Percentiles rank a stretch among this genome's conserved stretches.
phyloP scores from a whole-genome alignment of 2,329 filamentous ascomycete species.

The Grosmannia huntii region DNA sequence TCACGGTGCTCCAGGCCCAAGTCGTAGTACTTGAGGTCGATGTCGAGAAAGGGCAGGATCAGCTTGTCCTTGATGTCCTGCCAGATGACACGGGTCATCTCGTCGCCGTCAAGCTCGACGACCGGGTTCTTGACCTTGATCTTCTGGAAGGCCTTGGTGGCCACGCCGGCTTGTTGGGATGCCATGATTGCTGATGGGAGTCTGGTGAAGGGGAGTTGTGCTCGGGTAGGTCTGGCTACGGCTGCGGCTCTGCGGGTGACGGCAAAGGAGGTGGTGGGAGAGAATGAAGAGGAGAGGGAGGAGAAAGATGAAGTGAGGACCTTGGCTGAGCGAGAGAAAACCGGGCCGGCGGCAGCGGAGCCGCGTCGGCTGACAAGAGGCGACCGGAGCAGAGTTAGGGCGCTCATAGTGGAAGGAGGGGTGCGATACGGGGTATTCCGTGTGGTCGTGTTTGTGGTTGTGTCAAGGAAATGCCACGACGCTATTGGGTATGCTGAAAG shows the following conservation, averaged over 20 bases:
- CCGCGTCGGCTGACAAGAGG: slow-evolving; percentile 8
- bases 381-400: slow-evolving; percentile 7
- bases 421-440: not conserved
- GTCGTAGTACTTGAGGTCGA: slow-evolving; percentile 98
- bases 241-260: slow-evolving; percentile 1
- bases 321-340: slow-evolving; percentile 9
- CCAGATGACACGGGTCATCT: slow-evolving; percentile 99
- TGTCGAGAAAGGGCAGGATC: slow-evolving; percentile 88
- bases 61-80: slow-evolving; percentile 98
- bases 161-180: slow-evolving; percentile 13
- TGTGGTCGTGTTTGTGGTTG: not conserved
- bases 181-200: slow-evolving; percentile 35
- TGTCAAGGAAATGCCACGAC: slow-evolving; percentile 4
- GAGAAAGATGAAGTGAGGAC: slow-evolving; percentile 5
- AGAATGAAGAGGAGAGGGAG: slow-evolving; percentile 2
- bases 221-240: not conserved
- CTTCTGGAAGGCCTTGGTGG: slow-evolving; percentile 42
- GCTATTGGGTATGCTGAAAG: slow-evolving; percentile 6
- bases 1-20: slow-evolving; percentile 89
- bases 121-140: slow-evolving; percentile 99
- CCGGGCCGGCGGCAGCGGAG: slow-evolving; percentile 7
- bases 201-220: not conserved
- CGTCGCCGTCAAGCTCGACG: slow-evolving; percentile 87
- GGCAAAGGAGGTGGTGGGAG: slow-evolving; percentile 2
- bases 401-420: slow-evolving; percentile 5